These are phyloP conservation scores for Coix lacrymajobi DNA, from an alignment of 176 grass and related monocot species.

Conservation along the genomic window DNA sequence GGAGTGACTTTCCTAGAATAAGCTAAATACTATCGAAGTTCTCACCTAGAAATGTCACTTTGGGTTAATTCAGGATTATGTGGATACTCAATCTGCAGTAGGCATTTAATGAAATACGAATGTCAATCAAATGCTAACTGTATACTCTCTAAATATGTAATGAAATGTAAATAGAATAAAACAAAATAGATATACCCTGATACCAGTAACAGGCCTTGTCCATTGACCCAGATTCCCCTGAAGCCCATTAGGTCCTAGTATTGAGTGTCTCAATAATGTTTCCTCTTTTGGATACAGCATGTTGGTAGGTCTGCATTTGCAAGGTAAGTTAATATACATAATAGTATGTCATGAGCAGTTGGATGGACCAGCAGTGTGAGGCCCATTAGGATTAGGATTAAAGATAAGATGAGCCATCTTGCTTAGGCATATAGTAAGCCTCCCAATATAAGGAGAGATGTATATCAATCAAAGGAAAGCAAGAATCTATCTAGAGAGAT, in stretches of 20 bases:
- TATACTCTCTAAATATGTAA: neutral
- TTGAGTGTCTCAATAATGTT: constrained; percentile 88
- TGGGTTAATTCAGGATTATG: constrained; percentile 66
- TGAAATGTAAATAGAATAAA: constrained; percentile 21
- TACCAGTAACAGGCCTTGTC: constrained; percentile 53
- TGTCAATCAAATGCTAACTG: neutral
- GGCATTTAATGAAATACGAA: constrained; percentile 14
- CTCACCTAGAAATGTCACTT: constrained; percentile 64
- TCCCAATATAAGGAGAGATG: neutral
- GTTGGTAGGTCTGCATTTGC: constrained; percentile 65
- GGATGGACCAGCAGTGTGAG: neutral
- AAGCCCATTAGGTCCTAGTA: constrained; percentile 88
- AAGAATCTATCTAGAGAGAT: neutral
- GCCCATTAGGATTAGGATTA: neutral
- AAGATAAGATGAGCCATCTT: neutral
- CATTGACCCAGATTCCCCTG: constrained; percentile 32
- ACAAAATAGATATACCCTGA: constrained; percentile 64
- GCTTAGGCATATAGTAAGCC: neutral
- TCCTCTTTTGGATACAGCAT: constrained; percentile 77
- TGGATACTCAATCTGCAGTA: constrained; percentile 83
- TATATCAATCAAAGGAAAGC: neutral
- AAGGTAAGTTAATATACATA: neutral
- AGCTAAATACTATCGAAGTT: neutral
- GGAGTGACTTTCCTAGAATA: constrained; percentile 1
- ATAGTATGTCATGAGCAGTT: neutral